A percentile compares a stretch with the other conserved stretches of the same genome.
Evolutionary conservation across 225 moss, liverwort and hornwort genomes (phyloP).

Genomic region (Bryoerythrophyllum caledonicum): DNA sequence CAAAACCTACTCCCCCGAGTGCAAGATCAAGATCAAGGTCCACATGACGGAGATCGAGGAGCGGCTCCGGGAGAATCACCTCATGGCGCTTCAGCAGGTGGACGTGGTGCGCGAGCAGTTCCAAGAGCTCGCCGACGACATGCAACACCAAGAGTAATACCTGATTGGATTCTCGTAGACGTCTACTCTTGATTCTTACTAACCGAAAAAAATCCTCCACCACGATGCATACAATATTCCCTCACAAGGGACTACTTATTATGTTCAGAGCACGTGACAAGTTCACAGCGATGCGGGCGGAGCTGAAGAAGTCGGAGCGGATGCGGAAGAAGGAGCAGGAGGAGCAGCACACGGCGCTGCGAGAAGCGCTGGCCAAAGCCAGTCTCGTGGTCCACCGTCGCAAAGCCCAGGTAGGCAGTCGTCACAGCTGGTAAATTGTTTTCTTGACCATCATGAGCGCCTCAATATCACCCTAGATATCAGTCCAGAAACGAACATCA

Average conservation of each 20-base stretch:
- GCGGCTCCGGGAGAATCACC: constrained; percentile 32
- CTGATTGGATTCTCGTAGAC: too few relatives aligned
- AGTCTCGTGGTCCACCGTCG: constrained; percentile 21
- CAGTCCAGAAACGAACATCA: too few relatives aligned
- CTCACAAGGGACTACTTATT: too few relatives aligned
- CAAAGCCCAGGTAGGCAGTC: constrained; percentile 22
- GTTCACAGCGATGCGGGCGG: constrained; percentile 23
- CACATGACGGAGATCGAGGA: constrained; percentile 44
- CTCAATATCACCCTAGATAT: too few relatives aligned
- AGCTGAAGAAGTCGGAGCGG: constrained; percentile 21
- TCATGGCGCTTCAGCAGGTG: constrained; percentile 53
- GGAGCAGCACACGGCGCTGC: constrained; percentile 27
- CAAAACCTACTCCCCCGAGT: constrained; percentile 29
- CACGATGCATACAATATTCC: too few relatives aligned
- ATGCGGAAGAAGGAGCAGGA: constrained; percentile 31
- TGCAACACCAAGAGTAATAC: constrained; percentile 41
- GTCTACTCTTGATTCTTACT: not conserved
- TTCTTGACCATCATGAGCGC: too few relatives aligned
- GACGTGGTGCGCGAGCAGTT: constrained; percentile 52
- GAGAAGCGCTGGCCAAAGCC: constrained; percentile 38
- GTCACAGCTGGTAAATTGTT: too few relatives aligned
- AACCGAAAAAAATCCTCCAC: too few relatives aligned
- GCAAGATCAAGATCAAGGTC: constrained; percentile 38
- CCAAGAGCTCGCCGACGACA: constrained; percentile 40
- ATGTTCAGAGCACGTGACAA: constrained; percentile 25